Evolutionary conservation across 192 early-diverging fungal species (phyloP), one percentile per base, ranked within the genome.

Genomic region (Coemansia sp.): DNA sequence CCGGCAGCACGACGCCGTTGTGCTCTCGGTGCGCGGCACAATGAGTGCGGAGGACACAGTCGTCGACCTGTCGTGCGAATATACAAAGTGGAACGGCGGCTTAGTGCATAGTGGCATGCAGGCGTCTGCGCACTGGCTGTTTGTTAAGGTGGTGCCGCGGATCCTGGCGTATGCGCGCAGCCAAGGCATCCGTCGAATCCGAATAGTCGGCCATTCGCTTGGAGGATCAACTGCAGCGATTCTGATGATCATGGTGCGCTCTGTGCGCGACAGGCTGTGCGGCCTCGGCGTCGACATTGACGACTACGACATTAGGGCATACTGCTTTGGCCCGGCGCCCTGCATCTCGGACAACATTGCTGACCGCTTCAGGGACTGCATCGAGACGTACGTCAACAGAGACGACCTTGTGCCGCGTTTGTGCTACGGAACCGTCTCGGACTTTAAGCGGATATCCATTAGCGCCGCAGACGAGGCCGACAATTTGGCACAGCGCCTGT

Each of bases 41-140:
- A 89, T 90, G 89, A 90, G 88, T 46, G 79, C 84, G 0, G 85
- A 88, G 62, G 91, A 92, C 61, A 87, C 90, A 1, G 62, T 92
- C 32, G 89, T 90, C 0, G 91, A 92, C 67, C 63, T 92, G 19
- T 87, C 86, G 0, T 92, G 90, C 62, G 89, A 89, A 67, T 92
- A 92, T 66, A 81, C 86, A 49, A 89, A 86, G 36, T 91, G 89
- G 89, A 84, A 86, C 53, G 91, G 90, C 48, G 91, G 91, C 0
- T 73, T 90, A 14, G 87, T 91, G 36, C 91, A 92, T 56, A 85
- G 85, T 50, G 91, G 91, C 6, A 89, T 91, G 82, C 87, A 89
- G 78, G 84, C 86, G 15, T 86, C 89, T 8, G 91, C 91, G 11
- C 83, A 87, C 45, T 92, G 87, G 87, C 84, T 92, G 55, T 86